These are phyloP conservation scores for Zalerion maritima DNA, from an alignment of 495 filamentous ascomycete species.

Conservation along the genomic window DNA sequence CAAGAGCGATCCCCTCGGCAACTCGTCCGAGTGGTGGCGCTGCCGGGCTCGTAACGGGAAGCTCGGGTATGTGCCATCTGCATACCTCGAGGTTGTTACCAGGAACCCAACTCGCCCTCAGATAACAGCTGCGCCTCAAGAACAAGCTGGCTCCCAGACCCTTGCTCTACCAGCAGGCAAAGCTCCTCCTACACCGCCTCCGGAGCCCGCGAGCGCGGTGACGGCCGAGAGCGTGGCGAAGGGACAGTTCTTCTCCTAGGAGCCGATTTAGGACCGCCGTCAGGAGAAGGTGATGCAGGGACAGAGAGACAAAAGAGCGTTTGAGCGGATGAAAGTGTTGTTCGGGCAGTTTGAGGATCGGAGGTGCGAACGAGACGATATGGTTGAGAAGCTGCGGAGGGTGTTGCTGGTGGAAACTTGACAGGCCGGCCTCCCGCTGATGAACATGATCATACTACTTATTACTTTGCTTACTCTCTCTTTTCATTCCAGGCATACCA, in stretches of 20 bases:
- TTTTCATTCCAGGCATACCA: too few relatives aligned
- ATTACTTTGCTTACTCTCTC: too few relatives aligned
- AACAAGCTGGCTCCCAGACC: too few relatives aligned
- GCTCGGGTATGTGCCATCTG: conserved; percentile 78
- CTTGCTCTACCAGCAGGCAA: conserved; percentile 26
- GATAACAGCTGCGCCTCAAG: conserved; percentile 24
- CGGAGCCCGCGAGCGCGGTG: conserved; percentile 50
- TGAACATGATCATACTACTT: too few relatives aligned
- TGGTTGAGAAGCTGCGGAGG: neutral
- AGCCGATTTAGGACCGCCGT: too few relatives aligned
- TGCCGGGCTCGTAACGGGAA: conserved; percentile 85
- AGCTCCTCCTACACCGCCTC: conserved; percentile 25
- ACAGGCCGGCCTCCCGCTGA: too few relatives aligned
- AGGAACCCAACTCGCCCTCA: conserved; percentile 35
- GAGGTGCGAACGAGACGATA: neutral
- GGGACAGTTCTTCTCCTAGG: conserved; percentile 67
- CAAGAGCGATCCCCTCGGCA: conserved; percentile 84
- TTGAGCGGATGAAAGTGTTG: neutral
- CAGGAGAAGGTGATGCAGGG: too few relatives aligned
- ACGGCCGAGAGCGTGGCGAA: conserved; percentile 81
- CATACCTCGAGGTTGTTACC: conserved; percentile 75
- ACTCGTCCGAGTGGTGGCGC: conserved; percentile 92
- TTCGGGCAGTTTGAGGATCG: neutral
- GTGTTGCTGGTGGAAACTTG: too few relatives aligned
- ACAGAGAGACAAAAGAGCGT: too few relatives aligned